Conservation (phyloP, 192 early-diverging fungal genomes). For the Cladochytrium replicatum region DNA sequence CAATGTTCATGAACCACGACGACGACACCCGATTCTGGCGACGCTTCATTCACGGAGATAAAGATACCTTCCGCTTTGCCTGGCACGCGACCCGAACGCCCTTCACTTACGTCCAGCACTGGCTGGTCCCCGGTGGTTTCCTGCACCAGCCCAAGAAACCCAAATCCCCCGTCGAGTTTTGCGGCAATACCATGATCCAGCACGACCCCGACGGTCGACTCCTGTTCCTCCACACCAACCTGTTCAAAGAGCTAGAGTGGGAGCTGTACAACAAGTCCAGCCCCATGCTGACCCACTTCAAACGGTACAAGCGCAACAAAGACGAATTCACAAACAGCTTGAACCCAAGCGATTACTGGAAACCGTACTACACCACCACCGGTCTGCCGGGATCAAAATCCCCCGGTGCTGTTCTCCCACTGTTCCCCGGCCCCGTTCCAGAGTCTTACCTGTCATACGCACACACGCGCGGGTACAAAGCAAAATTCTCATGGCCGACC, state of each 20-base stretch:
- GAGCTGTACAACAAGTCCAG: not conserved
- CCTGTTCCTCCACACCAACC: not conserved
- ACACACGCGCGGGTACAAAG: not conserved
- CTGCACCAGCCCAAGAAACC: not conserved
- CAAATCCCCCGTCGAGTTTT: not conserved
- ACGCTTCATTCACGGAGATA: conserved; percentile 16
- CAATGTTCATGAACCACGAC: conserved; percentile 5
- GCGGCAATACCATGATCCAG: not conserved
- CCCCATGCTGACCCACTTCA: not conserved
- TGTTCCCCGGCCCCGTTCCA: not conserved
- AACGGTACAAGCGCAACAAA: not conserved
- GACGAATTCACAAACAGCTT: no score
- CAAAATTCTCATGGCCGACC: no score
- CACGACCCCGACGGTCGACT: not conserved
- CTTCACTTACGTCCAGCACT: not conserved
- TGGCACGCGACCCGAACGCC: conserved; percentile 5
- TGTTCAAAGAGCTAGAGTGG: not conserved
- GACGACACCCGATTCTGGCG: conserved; percentile 1
- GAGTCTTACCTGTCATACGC: not conserved
- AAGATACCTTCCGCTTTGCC: conserved; percentile 25
- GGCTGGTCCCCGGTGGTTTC: not conserved
- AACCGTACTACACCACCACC: no score
- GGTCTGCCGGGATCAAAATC: no score
- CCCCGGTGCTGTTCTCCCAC: no score
- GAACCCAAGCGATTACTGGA: no score